phyloP scores from a whole-genome alignment of 2,329 filamentous ascomycete species.

The Penicillium carneum region DNA sequence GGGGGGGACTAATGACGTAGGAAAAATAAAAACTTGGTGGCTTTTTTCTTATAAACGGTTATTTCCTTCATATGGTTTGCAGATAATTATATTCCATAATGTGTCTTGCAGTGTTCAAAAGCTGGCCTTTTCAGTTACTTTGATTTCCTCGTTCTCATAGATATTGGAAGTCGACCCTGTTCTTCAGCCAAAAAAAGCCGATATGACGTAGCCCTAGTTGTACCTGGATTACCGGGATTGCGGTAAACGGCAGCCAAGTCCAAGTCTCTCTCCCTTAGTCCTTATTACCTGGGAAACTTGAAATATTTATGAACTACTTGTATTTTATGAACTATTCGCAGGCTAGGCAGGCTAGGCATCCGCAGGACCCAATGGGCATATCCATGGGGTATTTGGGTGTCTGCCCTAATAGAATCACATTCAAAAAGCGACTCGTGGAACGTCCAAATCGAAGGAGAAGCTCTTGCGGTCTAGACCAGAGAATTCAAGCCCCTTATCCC shows the following conservation, averaged over 20 bases:
- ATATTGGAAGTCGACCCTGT: neutral
- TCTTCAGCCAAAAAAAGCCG: neutral
- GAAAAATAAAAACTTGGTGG: constrained; percentile 21
- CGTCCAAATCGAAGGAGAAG: neutral
- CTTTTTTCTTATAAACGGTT: neutral
- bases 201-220: constrained; percentile 4
- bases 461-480: constrained; percentile 12
- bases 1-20: constrained; percentile 42
- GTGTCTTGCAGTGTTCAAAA: neutral
- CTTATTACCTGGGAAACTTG: neutral
- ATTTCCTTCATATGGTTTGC: neutral
- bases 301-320: neutral
- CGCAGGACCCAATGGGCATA: neutral
- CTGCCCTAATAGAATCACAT: neutral
- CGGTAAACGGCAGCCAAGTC: constrained; percentile 2
- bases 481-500: constrained; percentile 3
- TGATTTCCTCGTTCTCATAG: neutral
- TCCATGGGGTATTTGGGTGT: neutral
- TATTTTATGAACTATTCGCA: no score
- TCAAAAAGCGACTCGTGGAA: neutral
- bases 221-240: constrained; percentile 7
- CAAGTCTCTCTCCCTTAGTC: neutral
- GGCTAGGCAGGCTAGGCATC: neutral
- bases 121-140: neutral
- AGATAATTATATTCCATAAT: neutral